A percentile compares a stretch with the other conserved stretches of the same genome.
Evolutionary conservation across 768 basidiomycete species (phyloP).

Genomic region (Harrya chromipes): DNA sequence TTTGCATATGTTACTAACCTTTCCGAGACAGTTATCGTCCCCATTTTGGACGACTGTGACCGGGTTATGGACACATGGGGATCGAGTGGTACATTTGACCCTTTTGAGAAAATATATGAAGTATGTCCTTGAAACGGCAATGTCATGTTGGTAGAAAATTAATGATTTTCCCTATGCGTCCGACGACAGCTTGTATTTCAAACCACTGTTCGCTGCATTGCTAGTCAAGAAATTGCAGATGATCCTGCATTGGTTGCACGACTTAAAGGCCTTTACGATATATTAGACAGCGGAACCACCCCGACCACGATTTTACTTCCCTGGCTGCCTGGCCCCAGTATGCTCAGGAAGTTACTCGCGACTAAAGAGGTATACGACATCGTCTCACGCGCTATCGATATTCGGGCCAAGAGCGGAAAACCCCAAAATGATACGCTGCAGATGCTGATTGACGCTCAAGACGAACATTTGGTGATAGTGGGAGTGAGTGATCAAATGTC

Average conservation of each 20-base stretch:
- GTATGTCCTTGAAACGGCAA: constrained; percentile 34
- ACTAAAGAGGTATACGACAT: constrained; percentile 79
- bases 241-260: constrained; percentile 58
- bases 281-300: constrained; percentile 66
- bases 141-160: not conserved
- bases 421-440: constrained; percentile 67
- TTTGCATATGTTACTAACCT: constrained; percentile 9
- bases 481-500: constrained; percentile 46
- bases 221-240: constrained; percentile 68
- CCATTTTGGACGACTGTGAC: constrained; percentile 62
- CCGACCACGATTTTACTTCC: constrained; percentile 70
- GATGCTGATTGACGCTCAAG: constrained; percentile 66
- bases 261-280: constrained; percentile 64
- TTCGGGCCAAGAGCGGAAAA: constrained; percentile 55
- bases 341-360: constrained; percentile 66
- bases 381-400: constrained; percentile 51
- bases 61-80: constrained; percentile 65
- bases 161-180: not conserved
- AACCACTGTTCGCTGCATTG: constrained; percentile 63
- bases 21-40: constrained; percentile 54
- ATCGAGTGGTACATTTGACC: constrained; percentile 60
- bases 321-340: constrained; percentile 73
- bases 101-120: constrained; percentile 68
- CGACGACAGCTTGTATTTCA: constrained; percentile 62
- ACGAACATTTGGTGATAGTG: constrained; percentile 65